Conservation (phyloP, 352 stramenopile genomes). For the Phytophthora ramorum region DNA sequence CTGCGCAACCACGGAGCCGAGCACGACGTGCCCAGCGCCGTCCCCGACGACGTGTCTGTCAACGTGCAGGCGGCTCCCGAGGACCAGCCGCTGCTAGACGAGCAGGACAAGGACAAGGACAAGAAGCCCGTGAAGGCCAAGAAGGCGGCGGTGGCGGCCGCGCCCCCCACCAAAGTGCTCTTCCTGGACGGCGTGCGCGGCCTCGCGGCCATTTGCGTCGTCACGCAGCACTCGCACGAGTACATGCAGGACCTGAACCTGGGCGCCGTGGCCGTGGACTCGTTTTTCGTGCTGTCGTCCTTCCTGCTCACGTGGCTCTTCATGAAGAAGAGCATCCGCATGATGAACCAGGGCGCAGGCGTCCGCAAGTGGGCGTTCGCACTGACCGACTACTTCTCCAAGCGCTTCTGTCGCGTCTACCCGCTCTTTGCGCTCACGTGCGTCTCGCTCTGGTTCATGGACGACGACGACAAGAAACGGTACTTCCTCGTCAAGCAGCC, state of each 20-base stretch:
- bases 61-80: conserved; percentile 21
- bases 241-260: conserved; percentile 48
- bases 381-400: conserved; percentile 53
- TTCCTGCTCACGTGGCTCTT: too few relatives aligned
- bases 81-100: conserved; percentile 30
- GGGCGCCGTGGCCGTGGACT: conserved; percentile 48
- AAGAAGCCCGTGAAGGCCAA: conserved; percentile 31
- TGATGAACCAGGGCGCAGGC: conserved; percentile 33
- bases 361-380: conserved; percentile 39
- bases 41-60: conserved; percentile 9
- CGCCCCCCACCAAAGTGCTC: conserved; percentile 34
- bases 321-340: conserved; percentile 47
- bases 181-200: conserved; percentile 49
- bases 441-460: conserved; percentile 40
- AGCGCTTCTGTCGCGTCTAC: conserved; percentile 58
- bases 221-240: conserved; percentile 44
- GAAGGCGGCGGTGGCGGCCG: conserved; percentile 24
- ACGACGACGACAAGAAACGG: conserved; percentile 32
- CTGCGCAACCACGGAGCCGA: conserved; percentile 21
- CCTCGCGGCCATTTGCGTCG: conserved; percentile 38
- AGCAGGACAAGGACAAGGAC: conserved; percentile 31
- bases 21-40: neutral
- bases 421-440: conserved; percentile 50
- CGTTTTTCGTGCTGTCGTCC: conserved; percentile 66
- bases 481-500: conserved; percentile 41